These are phyloP conservation scores for Scheffersomyces segobiensis DNA, from an alignment of 1,139 yeast species.

Conservation along the genomic window DNA sequence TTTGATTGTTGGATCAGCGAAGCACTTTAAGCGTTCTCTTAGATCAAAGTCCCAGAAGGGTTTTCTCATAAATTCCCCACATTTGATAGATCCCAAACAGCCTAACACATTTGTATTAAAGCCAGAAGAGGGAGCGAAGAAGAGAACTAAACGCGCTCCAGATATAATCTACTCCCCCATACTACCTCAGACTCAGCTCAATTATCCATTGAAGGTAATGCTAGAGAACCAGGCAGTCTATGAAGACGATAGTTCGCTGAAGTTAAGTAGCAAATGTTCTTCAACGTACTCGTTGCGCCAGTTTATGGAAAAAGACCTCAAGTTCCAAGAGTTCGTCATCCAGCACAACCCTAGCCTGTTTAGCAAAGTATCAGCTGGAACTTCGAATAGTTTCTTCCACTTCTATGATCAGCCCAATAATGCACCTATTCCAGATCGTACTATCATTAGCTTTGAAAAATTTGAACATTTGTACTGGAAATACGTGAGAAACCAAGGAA, in stretches of 20 bases:
- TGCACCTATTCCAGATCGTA: slow-evolving; percentile 19
- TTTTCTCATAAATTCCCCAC: slow-evolving; percentile 43
- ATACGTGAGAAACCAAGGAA: slow-evolving; percentile 30
- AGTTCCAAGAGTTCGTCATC: slow-evolving; percentile 37
- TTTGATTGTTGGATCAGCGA: slow-evolving; percentile 48
- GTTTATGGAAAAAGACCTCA: slow-evolving; percentile 52
- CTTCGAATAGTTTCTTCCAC: slow-evolving; percentile 5
- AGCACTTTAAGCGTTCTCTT: slow-evolving; percentile 45
- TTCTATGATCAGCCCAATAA: slow-evolving; percentile 9
- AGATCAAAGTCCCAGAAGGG: slow-evolving; percentile 51
- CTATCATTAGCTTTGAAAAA: slow-evolving; percentile 22
- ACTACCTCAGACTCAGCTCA: slow-evolving; percentile 28
- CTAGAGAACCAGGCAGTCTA: slow-evolving; percentile 15
- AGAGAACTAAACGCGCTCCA: slow-evolving; percentile 15
- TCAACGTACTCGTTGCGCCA: slow-evolving; percentile 51
- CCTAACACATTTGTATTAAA: slow-evolving; percentile 21
- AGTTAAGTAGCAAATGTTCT: slow-evolving; percentile 33
- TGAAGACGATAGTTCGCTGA: slow-evolving; percentile 31
- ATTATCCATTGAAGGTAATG: slow-evolving; percentile 22
- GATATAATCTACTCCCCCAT: slow-evolving; percentile 23
- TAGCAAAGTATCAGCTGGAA: slow-evolving; percentile 10
- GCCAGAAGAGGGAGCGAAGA: slow-evolving; percentile 9
- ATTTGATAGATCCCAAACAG: slow-evolving; percentile 35
- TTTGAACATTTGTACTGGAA: slow-evolving; percentile 51
- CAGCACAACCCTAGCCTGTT: slow-evolving; percentile 19